Evolutionary conservation across 305 asterid species (phyloP).

Genomic region (Fraxinus paxiana): DNA sequence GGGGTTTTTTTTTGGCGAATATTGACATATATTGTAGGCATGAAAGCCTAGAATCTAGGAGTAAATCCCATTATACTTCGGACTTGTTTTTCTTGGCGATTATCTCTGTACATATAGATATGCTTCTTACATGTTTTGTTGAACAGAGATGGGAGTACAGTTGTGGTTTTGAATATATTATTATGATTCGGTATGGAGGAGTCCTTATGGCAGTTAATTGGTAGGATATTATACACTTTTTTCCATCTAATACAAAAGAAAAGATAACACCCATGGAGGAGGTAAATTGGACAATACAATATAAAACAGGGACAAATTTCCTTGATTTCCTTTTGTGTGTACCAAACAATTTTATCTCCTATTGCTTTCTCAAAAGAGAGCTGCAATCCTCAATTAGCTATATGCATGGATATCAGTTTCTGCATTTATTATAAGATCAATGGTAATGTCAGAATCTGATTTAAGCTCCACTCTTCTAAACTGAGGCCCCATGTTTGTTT

Average conservation of each 20-base stretch:
- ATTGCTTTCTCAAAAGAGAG: background rate
- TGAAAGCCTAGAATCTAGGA: background rate
- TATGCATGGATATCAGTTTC: background rate
- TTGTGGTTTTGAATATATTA: background rate
- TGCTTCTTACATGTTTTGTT: background rate
- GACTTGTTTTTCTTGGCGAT: background rate
- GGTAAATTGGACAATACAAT: background rate
- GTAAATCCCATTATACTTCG: background rate
- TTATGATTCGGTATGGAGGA: background rate
- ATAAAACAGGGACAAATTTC: background rate
- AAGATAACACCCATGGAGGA: background rate
- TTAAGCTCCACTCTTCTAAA: background rate
- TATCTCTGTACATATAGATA: background rate
- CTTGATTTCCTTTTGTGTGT: background rate
- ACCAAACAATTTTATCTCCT: background rate
- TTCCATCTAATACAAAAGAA: background rate
- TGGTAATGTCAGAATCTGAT: background rate
- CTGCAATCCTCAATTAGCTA: background rate
- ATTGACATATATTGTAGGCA: background rate
- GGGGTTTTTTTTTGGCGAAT: background rate
- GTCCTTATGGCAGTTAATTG: background rate
- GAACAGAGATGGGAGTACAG: background rate
- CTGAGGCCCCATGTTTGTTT: background rate
- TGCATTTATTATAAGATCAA: background rate
- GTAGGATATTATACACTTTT: background rate